Base-by-base conservation (phyloP, 176 grass and related monocot species). In the Hsuehochloa calcarea region DNA sequence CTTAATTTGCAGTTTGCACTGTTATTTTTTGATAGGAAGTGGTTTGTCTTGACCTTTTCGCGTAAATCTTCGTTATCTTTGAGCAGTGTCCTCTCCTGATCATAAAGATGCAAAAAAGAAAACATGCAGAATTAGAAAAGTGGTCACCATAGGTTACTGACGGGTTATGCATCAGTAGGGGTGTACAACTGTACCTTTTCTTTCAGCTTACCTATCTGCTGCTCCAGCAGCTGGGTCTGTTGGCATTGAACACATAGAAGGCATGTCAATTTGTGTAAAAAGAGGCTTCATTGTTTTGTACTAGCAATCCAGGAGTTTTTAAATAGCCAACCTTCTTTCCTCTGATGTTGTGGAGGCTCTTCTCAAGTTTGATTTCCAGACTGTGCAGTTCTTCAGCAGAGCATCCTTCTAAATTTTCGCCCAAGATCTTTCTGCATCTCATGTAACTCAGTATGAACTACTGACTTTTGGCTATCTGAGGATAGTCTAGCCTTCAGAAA, bases 131-230 rank as follows among this genome's bases (percentile, higher is more conserved):
- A 31, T 62, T 68, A 74, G 73, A 26, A 35, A 47, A 45, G 13
- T 19, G 13, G 54, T 45, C 3, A 39, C 15, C 25, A 45, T 43
- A 19, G 22, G 16, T 39, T 49, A 56, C 20, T 27, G 3, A 9
- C 3, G 20, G 55, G 8, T 25, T 29, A 73, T 72, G 60, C 47
- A 13, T 79, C 23, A 66, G 62, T 44, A 43, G 34, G 0, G 1
- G 3, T 56, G 20, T 92, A 45, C 44, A 10, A 12, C 44, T 12
- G 10, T 45, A 94, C 93, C 93, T 94, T 83, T 23, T 90, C 80
- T 89, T 92, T 87, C 38, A 94, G 87, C 16, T 86, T 87, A 38
- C 78, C 19, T 85, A 94, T 87, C 68, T 94, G 93, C 44, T 88
- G 78, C 70, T 88, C 85, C 31, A 92, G 55, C 37, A 94, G 77